Evolutionary conservation across 345 rosid genomes (phyloP).

Genomic region (Firmiana major): DNA sequence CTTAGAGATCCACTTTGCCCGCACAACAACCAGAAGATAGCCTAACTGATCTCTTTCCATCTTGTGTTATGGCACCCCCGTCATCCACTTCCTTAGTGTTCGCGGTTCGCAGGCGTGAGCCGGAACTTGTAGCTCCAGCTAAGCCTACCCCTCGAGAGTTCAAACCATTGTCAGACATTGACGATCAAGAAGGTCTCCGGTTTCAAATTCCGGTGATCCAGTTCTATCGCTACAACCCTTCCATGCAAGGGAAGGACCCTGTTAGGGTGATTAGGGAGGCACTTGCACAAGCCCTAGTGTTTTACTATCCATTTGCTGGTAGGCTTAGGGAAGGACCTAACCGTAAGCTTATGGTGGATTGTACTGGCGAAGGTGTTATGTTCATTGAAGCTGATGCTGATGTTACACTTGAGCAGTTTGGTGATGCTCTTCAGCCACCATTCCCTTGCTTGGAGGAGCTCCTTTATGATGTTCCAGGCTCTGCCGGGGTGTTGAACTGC

Average conservation of each 20-base stretch:
- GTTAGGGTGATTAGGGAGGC: constrained; percentile 39
- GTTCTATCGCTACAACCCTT: constrained; percentile 29
- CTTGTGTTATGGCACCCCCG: constrained; percentile 15
- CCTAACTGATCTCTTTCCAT: too few relatives aligned
- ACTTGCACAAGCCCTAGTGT: constrained; percentile 36
- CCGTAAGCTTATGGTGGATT: constrained; percentile 54
- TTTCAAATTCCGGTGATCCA: constrained; percentile 39
- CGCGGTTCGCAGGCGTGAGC: constrained; percentile 27
- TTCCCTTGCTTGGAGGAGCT: constrained; percentile 53
- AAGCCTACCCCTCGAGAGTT: constrained; percentile 45
- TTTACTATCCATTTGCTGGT: constrained; percentile 55
- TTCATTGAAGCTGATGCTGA: constrained; percentile 56
- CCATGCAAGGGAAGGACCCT: constrained; percentile 36
- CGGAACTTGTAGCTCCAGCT: constrained; percentile 45
- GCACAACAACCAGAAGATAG: too few relatives aligned
- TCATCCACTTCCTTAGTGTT: constrained; percentile 25
- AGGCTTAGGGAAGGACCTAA: constrained; percentile 41
- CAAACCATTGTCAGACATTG: constrained; percentile 52
- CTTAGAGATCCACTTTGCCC: too few relatives aligned
- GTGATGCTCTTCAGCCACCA: constrained; percentile 47
- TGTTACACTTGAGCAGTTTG: constrained; percentile 37
- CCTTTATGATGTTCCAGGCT: constrained; percentile 48
- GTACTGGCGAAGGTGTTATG: constrained; percentile 46
- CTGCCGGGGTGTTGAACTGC: constrained; percentile 31
- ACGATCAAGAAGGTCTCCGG: constrained; percentile 52